Percentiles rank a stretch among this genome's conserved stretches.
These are phyloP conservation scores for Raffaelea ambrosiae DNA, from an alignment of 2,329 filamentous ascomycete species.

Conservation along the genomic window DNA sequence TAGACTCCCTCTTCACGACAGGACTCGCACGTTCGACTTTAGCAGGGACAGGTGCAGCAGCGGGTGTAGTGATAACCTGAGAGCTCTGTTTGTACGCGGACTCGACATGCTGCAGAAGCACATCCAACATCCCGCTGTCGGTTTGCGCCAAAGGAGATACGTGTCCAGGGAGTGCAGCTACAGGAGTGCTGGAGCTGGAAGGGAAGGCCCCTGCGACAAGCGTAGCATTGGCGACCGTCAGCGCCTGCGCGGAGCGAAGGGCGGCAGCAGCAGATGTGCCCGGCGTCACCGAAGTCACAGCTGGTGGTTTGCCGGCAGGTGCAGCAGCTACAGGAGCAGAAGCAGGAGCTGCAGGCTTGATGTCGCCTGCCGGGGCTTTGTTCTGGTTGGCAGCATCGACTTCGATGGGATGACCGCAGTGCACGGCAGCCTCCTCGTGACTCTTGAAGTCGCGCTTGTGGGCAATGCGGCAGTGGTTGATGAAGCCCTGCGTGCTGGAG, in stretches of 20 bases:
- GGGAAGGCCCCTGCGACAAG: neutral
- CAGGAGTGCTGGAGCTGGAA: neutral
- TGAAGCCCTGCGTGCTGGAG: conserved; percentile 95
- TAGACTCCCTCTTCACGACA: conserved; percentile 3
- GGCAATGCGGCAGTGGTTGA: conserved; percentile 96
- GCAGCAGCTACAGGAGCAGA: neutral
- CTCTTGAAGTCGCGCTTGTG: conserved; percentile 92
- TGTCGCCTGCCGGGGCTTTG: no score
- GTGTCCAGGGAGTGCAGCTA: conserved; percentile 33
- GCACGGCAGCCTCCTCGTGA: conserved; percentile 85
- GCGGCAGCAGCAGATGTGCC: conserved; percentile 1
- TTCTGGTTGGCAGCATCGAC: conserved; percentile 38
- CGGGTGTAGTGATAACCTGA: conserved; percentile 24
- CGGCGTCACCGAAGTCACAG: neutral
- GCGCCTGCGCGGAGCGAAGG: neutral
- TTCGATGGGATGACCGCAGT: conserved; percentile 77
- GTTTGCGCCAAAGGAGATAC: conserved; percentile 55
- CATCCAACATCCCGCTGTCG: conserved; percentile 44
- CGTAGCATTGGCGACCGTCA: neutral
- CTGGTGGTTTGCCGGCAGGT: conserved; percentile 9
- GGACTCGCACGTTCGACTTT: no score
- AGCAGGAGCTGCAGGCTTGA: no score
- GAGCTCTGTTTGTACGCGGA: conserved; percentile 44
- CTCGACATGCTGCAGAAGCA: conserved; percentile 43
- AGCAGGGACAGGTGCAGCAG: neutral